Conservation (phyloP, 139 green algal genomes). For the Dunaliella primolecta region DNA sequence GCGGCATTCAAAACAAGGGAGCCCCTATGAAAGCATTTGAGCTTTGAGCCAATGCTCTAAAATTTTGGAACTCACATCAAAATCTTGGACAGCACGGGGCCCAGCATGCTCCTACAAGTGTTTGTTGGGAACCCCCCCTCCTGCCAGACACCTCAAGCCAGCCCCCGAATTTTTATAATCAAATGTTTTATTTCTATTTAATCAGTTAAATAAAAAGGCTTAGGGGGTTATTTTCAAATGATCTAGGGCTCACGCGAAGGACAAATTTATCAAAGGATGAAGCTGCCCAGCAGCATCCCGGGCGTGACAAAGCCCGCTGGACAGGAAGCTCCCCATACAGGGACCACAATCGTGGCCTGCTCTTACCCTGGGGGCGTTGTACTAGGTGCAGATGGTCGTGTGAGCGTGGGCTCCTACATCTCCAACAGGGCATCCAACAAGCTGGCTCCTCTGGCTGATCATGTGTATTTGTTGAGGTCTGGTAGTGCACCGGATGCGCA, state of each 20-base stretch:
- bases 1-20: no score
- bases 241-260: no score
- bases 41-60: no score
- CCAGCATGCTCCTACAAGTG: no score
- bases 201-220: no score
- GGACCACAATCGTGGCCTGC: conserved; percentile 93
- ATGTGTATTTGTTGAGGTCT: conserved; percentile 75
- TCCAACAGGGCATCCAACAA: conserved; percentile 95
- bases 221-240: no score
- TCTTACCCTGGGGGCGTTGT: conserved; percentile 88
- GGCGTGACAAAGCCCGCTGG: neutral
- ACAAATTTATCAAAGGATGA: no score
- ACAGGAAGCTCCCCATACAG: conserved; percentile 44
- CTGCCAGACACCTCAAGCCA: no score
- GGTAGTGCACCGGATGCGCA: conserved; percentile 89
- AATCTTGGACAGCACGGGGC: neutral
- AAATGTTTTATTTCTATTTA: no score
- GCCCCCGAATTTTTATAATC: no score
- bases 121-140: no score
- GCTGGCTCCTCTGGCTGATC: conserved; percentile 82
- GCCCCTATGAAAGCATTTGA: no score
- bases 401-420: conserved; percentile 88
- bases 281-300: neutral
- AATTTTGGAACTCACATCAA: neutral
- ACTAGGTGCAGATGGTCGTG: conserved; percentile 84